Percentiles rank a stretch among this genome's conserved stretches.
phyloP scores from a whole-genome alignment of 1,139 yeast genomes.

The Taphrina flavorubra region DNA sequence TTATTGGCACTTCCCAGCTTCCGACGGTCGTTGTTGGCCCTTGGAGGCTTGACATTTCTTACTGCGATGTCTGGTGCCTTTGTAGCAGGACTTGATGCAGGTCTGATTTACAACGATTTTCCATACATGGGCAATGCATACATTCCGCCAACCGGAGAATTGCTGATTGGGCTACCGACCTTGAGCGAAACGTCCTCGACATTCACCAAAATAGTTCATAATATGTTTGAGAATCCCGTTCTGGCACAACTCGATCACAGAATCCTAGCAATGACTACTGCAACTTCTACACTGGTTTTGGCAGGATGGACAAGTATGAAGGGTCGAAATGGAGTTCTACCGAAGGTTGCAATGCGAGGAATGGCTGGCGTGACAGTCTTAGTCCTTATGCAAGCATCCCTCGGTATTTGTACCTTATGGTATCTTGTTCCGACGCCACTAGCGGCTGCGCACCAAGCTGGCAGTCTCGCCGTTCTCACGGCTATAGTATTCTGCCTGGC shows the following conservation, averaged over 20 bases:
- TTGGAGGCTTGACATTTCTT: slow-evolving; percentile 38
- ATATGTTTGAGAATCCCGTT: slow-evolving; percentile 90
- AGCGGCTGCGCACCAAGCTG: slow-evolving; percentile 97
- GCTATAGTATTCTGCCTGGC: slow-evolving; percentile 57
- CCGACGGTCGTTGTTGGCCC: slow-evolving; percentile 17
- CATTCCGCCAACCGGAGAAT: slow-evolving; percentile 72
- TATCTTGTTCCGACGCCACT: slow-evolving; percentile 90
- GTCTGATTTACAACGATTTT: slow-evolving; percentile 91
- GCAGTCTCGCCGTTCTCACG: slow-evolving; percentile 88
- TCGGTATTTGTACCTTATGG: slow-evolving; percentile 84
- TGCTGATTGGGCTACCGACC: slow-evolving; percentile 71
- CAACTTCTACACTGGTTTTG: slow-evolving; percentile 68
- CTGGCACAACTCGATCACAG: slow-evolving; percentile 95
- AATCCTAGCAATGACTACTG: slow-evolving; percentile 80
- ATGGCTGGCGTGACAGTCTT: slow-evolving; percentile 68
- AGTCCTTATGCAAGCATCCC: slow-evolving; percentile 70
- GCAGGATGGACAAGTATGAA: slow-evolving; percentile 65
- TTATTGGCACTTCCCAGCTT: slow-evolving; percentile 25
- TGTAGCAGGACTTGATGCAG: slow-evolving; percentile 98
- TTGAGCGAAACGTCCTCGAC: slow-evolving; percentile 4
- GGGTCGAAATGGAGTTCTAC: slow-evolving; percentile 59
- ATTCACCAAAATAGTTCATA: slow-evolving; percentile 56
- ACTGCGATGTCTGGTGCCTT: slow-evolving; percentile 98
- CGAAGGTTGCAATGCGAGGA: slow-evolving; percentile 63
- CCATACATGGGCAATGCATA: slow-evolving; percentile 85